Evolutionary conservation across 2,329 filamentous ascomycete genomes (phyloP), one percentile per base, ranked within the genome.

Genomic region (Catunica adiposa): DNA sequence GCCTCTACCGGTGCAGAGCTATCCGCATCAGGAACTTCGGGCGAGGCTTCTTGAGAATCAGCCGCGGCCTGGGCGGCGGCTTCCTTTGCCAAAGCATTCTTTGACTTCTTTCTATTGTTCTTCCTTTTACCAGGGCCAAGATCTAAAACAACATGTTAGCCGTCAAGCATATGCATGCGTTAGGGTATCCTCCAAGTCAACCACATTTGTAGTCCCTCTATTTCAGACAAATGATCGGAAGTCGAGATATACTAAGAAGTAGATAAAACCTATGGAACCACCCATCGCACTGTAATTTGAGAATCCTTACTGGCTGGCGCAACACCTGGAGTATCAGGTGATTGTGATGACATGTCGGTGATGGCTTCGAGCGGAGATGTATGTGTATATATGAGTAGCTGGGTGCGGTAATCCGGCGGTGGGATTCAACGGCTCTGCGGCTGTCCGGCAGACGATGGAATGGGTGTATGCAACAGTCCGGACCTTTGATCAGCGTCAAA

Each of bases 61-160:
- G 17, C 50, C n/a, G 54, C 37, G 31, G 55, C 40, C 15, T 54
- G 40, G 25, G 42, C 14, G n/a, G 47, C 29, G 29, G 53, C 52
- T 31, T 70, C 69, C 62, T 73, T 75, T 57, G 68, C 65, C 64
- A 74, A 76, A 64, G 68, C 68, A 47, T 70, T 69, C 61, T 73
- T 76, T 71, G 76, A 78, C 70, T 77, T 80, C 68, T 78, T 80
- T 62, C 75, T 79, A 63, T 72, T 75, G 64, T 72, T 75, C 69
- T 76, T 79, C 69, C 77, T 79, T 67, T 74, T 77, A 62, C 68
- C 70, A 71, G 63, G 58, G 61, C 55, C 57, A 59, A 56, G 38
- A 54, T 54, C 55, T 50, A 31, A 44, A 47, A 47, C 22, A 38
- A 40, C n/a, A 15, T 23, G 31, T 53, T 40, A 53, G 51, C 31